These are phyloP conservation scores for Cyclotella cryptica DNA, from an alignment of 108 stramenopile genomes.

Conservation along the genomic window DNA sequence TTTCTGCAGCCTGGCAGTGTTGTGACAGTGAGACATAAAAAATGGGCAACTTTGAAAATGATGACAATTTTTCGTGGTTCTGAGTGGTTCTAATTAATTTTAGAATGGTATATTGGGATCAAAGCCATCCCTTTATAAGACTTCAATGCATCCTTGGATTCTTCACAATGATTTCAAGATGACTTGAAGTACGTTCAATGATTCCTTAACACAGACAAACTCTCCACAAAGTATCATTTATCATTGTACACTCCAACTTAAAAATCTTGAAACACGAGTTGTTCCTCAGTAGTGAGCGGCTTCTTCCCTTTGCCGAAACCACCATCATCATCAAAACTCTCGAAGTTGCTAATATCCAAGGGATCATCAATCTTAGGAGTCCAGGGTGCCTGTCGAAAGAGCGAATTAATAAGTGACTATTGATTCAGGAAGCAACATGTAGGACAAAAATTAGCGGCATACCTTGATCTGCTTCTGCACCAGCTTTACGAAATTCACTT, in stretches of 20 bases:
- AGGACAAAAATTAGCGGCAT: neutral
- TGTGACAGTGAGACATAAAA: too few relatives aligned
- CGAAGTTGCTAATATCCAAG: slow-evolving; percentile 90
- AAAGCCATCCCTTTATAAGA: too few relatives aligned
- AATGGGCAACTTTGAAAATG: too few relatives aligned
- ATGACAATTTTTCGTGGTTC: too few relatives aligned
- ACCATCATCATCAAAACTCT: slow-evolving; percentile 53
- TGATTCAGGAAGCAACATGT: neutral
- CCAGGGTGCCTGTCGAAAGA: slow-evolving; percentile 64
- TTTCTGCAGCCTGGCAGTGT: too few relatives aligned
- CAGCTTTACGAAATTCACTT: slow-evolving; percentile 64
- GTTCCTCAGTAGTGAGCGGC: slow-evolving; percentile 38
- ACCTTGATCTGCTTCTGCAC: slow-evolving; percentile 59
- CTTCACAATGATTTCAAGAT: neutral
- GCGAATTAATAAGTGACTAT: neutral
- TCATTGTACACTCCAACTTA: neutral
- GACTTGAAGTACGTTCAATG: too few relatives aligned
- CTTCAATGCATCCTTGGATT: neutral
- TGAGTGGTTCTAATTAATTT: too few relatives aligned
- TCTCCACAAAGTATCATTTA: too few relatives aligned
- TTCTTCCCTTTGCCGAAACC: slow-evolving; percentile 37
- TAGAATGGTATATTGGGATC: too few relatives aligned
- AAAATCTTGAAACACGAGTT: slow-evolving; percentile 49
- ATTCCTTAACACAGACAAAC: too few relatives aligned
- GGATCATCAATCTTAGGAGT: slow-evolving; percentile 64